phyloP scores from a whole-genome alignment of 2,329 filamentous ascomycete genomes.

The Talaromyces sp. region DNA sequence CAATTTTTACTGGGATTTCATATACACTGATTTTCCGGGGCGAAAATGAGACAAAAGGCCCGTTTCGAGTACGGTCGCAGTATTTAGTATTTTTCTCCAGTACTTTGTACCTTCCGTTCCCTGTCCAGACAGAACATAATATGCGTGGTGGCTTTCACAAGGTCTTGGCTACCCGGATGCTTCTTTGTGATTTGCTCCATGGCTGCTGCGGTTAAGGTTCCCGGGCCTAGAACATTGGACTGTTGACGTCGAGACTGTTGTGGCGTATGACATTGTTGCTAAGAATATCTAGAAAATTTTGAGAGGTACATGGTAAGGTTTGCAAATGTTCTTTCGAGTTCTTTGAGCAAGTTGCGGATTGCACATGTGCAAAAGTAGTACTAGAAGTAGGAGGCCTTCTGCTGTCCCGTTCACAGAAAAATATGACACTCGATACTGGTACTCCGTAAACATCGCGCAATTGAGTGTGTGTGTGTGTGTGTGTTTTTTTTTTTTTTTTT shows the following conservation, averaged over 20 bases:
- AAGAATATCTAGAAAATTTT: conserved; percentile 2
- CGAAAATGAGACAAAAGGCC: not conserved
- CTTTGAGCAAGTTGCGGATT: not conserved
- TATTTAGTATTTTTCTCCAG: too few relatives aligned
- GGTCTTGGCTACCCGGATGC: conserved; percentile 3
- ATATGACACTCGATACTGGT: too few relatives aligned
- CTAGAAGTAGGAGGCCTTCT: too few relatives aligned
- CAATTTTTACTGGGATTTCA: not conserved
- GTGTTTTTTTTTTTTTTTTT: too few relatives aligned
- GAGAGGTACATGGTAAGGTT: not conserved
- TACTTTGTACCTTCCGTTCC: too few relatives aligned
- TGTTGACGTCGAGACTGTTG: not conserved
- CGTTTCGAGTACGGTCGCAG: too few relatives aligned
- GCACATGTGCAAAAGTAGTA: too few relatives aligned
- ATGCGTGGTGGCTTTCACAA: too few relatives aligned
- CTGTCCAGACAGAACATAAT: too few relatives aligned
- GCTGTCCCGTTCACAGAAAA: too few relatives aligned
- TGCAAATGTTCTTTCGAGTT: not conserved
- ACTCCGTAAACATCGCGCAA: too few relatives aligned
- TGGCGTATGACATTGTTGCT: conserved; percentile 1
- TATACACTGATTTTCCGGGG: not conserved
- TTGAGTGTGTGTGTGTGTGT: too few relatives aligned
- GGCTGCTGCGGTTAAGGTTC: not conserved
- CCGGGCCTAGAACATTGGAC: not conserved
- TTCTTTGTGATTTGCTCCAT: not conserved